These are phyloP conservation scores for Candida mattraensis DNA, from an alignment of 805 yeast species.

Conservation along the genomic window DNA sequence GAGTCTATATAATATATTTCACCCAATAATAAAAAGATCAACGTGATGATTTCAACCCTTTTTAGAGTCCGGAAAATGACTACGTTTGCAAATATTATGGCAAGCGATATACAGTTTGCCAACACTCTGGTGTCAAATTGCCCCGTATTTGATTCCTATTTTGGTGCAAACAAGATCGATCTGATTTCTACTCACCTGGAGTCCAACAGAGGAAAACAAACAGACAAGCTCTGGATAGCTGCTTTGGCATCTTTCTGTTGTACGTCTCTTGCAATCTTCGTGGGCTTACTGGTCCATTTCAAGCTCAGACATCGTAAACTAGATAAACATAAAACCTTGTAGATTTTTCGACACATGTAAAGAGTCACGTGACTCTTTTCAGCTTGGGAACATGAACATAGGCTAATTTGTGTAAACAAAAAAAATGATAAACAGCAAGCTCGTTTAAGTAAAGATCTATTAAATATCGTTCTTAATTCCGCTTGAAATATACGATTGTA, in stretches of 20 bases:
- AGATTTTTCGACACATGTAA: conserved; percentile 1
- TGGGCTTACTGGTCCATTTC: conserved; percentile 73
- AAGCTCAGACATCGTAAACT: conserved; percentile 42
- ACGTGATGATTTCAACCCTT: no score
- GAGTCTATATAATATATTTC: conserved; percentile 27
- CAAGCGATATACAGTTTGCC: conserved; percentile 55
- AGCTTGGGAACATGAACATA: no score
- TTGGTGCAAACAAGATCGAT: conserved; percentile 81
- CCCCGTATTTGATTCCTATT: conserved; percentile 78
- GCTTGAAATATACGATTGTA: no score
- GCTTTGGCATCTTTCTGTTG: no score
- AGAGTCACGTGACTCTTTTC: conserved; percentile 3
- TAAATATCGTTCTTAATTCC: no score
- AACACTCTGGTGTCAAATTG: conserved; percentile 86
- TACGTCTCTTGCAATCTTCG: conserved; percentile 17
- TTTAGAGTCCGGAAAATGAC: no score
- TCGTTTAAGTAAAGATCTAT: no score
- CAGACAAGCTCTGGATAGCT: no score
- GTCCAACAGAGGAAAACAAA: conserved; percentile 9
- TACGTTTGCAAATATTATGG: no score
- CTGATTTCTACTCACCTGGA: conserved; percentile 74
- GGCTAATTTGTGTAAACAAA: conserved; percentile 12
- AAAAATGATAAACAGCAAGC: no score
- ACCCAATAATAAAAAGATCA: conserved; percentile 25
- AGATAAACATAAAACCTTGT: not conserved